Conservation (phyloP, 1,139 yeast genomes). For the Zygosaccharomyces pseudobailii region DNA sequence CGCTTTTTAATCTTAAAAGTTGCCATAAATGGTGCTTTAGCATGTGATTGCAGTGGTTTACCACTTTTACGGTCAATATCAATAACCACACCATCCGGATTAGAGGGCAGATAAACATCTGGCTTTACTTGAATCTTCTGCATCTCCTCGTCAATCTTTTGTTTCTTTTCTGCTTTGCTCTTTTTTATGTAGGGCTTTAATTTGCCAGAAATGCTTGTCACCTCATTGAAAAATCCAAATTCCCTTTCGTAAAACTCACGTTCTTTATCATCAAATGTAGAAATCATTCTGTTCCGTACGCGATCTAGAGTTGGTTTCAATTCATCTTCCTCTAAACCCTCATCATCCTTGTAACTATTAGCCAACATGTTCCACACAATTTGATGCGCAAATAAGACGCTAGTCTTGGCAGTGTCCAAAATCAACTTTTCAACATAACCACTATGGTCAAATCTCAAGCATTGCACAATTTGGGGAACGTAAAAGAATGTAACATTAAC, state of each 20-base stretch:
- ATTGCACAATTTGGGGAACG: constrained; percentile 96
- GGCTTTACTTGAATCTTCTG: constrained; percentile 66
- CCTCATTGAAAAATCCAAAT: constrained; percentile 84
- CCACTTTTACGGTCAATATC: constrained; percentile 93
- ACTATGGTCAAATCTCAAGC: constrained; percentile 70
- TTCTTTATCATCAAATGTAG: constrained; percentile 57
- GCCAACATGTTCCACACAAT: constrained; percentile 98
- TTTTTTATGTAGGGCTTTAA: constrained; percentile 90
- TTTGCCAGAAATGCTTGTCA: constrained; percentile 90
- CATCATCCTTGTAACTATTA: constrained; percentile 87
- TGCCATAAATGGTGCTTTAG: constrained; percentile 98
- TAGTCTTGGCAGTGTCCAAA: constrained; percentile 85
- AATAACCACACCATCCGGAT: constrained; percentile 91
- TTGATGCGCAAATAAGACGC: constrained; percentile 93
- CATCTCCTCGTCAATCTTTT: constrained; percentile 96
- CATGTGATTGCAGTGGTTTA: constrained; percentile 95
- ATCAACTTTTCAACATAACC: constrained; percentile 90
- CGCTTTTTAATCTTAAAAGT: constrained; percentile 77
- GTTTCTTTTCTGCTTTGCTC: constrained; percentile 93
- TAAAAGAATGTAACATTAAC: constrained; percentile 88
- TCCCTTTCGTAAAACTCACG: constrained; percentile 70
- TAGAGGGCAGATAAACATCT: constrained; percentile 91
- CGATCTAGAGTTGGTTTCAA: constrained; percentile 79
- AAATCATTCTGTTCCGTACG: constrained; percentile 64
- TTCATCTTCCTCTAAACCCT: constrained; percentile 69